phyloP scores from a whole-genome alignment of 345 rosid species.

The Lumnitzera racemosa region DNA sequence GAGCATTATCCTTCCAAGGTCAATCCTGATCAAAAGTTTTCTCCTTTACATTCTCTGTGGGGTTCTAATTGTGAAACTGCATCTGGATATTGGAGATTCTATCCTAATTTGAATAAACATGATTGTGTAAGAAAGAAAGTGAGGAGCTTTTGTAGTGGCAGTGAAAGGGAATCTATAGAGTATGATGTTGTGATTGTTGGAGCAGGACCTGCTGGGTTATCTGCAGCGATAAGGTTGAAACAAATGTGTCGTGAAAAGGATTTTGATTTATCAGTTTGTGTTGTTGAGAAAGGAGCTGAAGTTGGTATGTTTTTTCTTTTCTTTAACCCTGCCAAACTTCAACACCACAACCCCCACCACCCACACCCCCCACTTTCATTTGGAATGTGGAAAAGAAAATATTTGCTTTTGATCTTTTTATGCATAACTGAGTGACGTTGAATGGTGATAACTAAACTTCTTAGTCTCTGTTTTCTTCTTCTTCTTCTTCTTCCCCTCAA shows the following conservation, averaged over 20 bases:
- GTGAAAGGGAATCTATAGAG: slow-evolving; percentile 58
- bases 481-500: too few relatives aligned
- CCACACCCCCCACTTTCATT: too few relatives aligned
- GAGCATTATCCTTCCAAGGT: too few relatives aligned
- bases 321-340: too few relatives aligned
- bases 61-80: slow-evolving; percentile 9
- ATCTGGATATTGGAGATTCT: slow-evolving; percentile 23
- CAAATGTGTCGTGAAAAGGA: slow-evolving; percentile 69
- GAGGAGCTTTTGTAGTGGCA: slow-evolving; percentile 43
- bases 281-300: slow-evolving; percentile 96
- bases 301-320: slow-evolving; percentile 39
- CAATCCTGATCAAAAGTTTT: too few relatives aligned
- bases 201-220: slow-evolving; percentile 98
- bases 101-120: slow-evolving; percentile 10
- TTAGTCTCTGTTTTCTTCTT: too few relatives aligned
- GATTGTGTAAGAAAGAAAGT: background rate
- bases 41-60: too few relatives aligned
- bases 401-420: background rate
- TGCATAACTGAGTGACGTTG: too few relatives aligned
- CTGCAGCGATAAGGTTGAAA: slow-evolving; percentile 85
- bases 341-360: too few relatives aligned
- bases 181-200: slow-evolving; percentile 91
- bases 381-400: too few relatives aligned
- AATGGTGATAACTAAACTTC: too few relatives aligned
- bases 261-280: slow-evolving; percentile 78